Base-by-base conservation (phyloP, 345 rosid genomes). In the Aurinia saxatilis region DNA sequence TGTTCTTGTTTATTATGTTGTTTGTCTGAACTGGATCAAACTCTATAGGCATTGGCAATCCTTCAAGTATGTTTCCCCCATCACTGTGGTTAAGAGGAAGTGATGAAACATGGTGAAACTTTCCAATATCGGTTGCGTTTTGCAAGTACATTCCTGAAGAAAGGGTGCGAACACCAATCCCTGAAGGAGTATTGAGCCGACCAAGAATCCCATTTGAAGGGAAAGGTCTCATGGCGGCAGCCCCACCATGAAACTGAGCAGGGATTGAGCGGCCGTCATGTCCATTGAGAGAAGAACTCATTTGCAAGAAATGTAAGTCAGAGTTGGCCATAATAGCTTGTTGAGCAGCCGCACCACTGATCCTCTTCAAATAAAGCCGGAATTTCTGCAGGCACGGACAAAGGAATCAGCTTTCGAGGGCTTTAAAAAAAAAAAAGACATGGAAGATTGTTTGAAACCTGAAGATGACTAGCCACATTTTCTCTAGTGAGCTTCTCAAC, bases 401-500 rank as follows among this genome's bases (percentile, higher is more conserved):
- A 36, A 44, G 6, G 7, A 21, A 25, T 71, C 54, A 81, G 71
- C 70, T 69, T 56, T 46, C 33, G n/a, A n/a, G n/a, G n/a, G n/a
- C n/a, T n/a, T n/a, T n/a, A n/a, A n/a, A n/a, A n/a, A 16, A 3
- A 11, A 7, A 27, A 37, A 19, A 33, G 6, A 19, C 57, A 57
- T 10, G 25, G 48, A 58, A 19, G 58, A 21, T 5, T 40, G 30
- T 4, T 38, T 31, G 13, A 5, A 67, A 73, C 98, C 98, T 91
- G 98, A 66, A 91, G 88, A 73, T 91, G 98, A 77, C 98, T 91
- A 40, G 95, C 96, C 23, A 91, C 95, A 57, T 91, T 89, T 73
- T 91, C 98, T 72, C 96, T 82, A 37, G 93, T 86, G 39, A 91
- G 87, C 49, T 82, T 82, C 55, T 82, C 97, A 57, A 83, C 97